These are phyloP conservation scores for Diplodia seriata DNA, from an alignment of 2,329 filamentous ascomycete species.

Conservation along the genomic window DNA sequence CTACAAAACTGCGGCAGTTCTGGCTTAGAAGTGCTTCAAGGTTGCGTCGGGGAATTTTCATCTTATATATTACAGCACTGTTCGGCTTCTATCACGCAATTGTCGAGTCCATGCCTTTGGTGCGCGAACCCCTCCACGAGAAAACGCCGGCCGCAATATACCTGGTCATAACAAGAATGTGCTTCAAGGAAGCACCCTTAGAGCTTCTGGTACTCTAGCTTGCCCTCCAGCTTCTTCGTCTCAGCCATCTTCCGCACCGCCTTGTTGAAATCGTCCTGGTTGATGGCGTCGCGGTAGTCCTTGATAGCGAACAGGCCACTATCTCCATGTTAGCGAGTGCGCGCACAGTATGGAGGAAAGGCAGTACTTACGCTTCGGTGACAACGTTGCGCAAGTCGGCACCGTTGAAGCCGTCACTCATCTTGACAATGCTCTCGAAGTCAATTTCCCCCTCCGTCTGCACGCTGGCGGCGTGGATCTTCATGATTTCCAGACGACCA, in stretches of 20 bases:
- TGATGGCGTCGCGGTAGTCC: constrained; percentile 94
- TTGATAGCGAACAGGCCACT: constrained; percentile 98
- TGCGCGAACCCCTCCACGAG: constrained; percentile 13
- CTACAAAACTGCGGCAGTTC: neutral
- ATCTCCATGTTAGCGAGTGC: constrained; percentile 38
- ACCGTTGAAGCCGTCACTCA: constrained; percentile 98
- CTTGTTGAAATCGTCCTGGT: constrained; percentile 99
- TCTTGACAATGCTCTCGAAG: constrained; percentile 99
- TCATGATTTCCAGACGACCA: constrained; percentile 92
- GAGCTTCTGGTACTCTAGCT: constrained; percentile 96
- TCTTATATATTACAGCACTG: constrained; percentile 23
- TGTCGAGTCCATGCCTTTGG: constrained; percentile 24
- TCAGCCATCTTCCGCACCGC: constrained; percentile 97
- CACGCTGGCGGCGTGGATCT: constrained; percentile 91
- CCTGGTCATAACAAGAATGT: constrained; percentile 16
- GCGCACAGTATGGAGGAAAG: neutral
- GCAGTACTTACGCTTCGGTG: constrained; percentile 89
- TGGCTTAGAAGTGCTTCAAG: neutral
- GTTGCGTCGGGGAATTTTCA: neutral
- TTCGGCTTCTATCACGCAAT: constrained; percentile 30
- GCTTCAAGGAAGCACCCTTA: constrained; percentile 52
- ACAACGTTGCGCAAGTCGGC: constrained; percentile 97
- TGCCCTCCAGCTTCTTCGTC: constrained; percentile 97
- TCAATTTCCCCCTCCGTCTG: constrained; percentile 94
- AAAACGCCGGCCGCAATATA: constrained; percentile 26